Evolutionary conservation across 768 basidiomycete genomes (phyloP).

Genomic region (Trametes cinnabarina): DNA sequence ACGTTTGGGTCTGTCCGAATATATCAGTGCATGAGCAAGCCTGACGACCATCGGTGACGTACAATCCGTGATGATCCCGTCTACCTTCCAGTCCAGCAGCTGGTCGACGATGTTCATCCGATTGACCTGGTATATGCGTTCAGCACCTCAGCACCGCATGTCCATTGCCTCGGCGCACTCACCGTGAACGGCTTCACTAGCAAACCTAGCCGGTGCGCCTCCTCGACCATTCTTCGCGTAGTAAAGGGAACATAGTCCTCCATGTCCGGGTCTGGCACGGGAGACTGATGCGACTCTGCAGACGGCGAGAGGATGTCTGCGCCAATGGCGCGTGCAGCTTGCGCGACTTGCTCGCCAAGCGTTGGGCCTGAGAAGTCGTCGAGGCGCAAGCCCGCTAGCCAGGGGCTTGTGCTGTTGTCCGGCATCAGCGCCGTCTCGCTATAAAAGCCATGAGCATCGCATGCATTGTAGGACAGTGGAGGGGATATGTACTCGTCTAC

Average conservation of each 20-base stretch:
- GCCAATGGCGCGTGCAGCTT: constrained; percentile 63
- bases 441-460: not conserved
- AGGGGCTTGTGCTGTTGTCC: constrained; percentile 52
- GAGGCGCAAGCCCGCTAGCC: constrained; percentile 68
- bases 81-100: constrained; percentile 57
- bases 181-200: constrained; percentile 76
- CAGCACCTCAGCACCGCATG: not conserved
- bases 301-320: constrained; percentile 67
- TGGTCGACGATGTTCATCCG: constrained; percentile 59
- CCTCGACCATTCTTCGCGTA: constrained; percentile 64
- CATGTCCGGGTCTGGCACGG: constrained; percentile 42
- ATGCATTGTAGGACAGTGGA: not conserved
- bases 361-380: constrained; percentile 63
- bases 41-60: constrained; percentile 5
- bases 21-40: not conserved
- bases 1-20: constrained; percentile 46
- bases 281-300: constrained; percentile 40
- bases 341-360: constrained; percentile 55
- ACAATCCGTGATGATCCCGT: constrained; percentile 80
- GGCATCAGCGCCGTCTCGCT: constrained; percentile 42
- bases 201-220: constrained; percentile 62
- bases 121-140: constrained; percentile 48
- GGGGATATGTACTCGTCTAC: constrained; percentile 53
- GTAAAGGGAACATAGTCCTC: constrained; percentile 54
- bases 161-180: too few species aligned